These are phyloP conservation scores for Botrytis deweyae DNA, from an alignment of 2,329 filamentous ascomycete genomes.

Conservation along the genomic window DNA sequence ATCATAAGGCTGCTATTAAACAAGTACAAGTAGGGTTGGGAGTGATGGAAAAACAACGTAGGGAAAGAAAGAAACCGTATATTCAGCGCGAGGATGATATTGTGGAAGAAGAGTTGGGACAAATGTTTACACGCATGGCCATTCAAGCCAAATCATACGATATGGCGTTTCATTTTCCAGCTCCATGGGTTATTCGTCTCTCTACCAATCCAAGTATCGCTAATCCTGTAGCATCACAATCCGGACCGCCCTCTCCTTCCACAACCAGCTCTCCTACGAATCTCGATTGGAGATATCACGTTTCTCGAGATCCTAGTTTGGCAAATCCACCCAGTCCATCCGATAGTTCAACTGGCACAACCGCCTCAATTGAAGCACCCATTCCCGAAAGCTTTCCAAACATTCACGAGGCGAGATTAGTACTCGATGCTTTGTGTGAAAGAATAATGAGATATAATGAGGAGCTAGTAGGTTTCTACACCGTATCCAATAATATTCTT, in stretches of 20 bases:
- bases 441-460: slow-evolving; percentile 60
- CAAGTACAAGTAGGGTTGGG: slow-evolving; percentile 60
- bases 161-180: slow-evolving; percentile 66
- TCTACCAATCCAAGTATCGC: slow-evolving; percentile 40
- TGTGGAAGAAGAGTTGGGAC: slow-evolving; percentile 53
- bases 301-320: not conserved
- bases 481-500: slow-evolving; percentile 50
- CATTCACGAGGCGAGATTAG: slow-evolving; percentile 54
- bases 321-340: slow-evolving; percentile 44
- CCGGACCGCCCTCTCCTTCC: slow-evolving; percentile 12
- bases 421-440: slow-evolving; percentile 57
- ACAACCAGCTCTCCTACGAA: not conserved
- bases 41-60: slow-evolving; percentile 54
- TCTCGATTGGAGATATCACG: slow-evolving; percentile 6
- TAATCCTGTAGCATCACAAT: slow-evolving; percentile 32
- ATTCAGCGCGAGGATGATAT: slow-evolving; percentile 29
- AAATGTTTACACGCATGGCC: slow-evolving; percentile 62
- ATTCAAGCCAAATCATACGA: slow-evolving; percentile 68
- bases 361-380: slow-evolving; percentile 25
- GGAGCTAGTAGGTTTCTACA: slow-evolving; percentile 49
- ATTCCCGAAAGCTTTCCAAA: slow-evolving; percentile 45
- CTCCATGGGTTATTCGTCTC: slow-evolving; percentile 58
- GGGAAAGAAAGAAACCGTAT: slow-evolving; percentile 43
- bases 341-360: slow-evolving; percentile 36
- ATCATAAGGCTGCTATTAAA: slow-evolving; percentile 59